Evolutionary conservation across 1,284 basidiomycete genomes (phyloP).

Genomic region (Serendipita sp.): DNA sequence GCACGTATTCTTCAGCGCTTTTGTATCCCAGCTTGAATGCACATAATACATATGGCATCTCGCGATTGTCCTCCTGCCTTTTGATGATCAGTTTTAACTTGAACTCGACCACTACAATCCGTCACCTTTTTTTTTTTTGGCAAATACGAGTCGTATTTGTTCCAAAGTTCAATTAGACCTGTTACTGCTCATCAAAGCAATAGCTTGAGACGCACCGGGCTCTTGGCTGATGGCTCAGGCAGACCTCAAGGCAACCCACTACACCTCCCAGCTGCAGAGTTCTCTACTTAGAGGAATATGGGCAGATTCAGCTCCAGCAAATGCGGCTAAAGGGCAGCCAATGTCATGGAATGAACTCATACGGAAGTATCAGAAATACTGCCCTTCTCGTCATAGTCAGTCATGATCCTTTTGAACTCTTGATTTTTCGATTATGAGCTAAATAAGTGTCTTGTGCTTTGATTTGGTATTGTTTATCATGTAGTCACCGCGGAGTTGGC

Average conservation of each 20-base stretch:
- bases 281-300: slow-evolving; percentile 57
- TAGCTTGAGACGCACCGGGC: background rate
- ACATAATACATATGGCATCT: background rate
- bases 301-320: slow-evolving; percentile 45
- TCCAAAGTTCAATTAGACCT: background rate
- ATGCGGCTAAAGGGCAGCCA: slow-evolving; percentile 37
- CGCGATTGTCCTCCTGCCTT: background rate
- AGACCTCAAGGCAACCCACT: slow-evolving; percentile 49
- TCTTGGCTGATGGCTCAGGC: slow-evolving; percentile 18
- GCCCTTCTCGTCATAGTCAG: slow-evolving; percentile 27
- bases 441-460: background rate
- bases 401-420: background rate
- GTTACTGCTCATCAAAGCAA: background rate
- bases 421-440: background rate
- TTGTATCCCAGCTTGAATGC: background rate
- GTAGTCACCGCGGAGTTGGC: slow-evolving; percentile 26
- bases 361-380: slow-evolving; percentile 82
- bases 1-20: background rate
- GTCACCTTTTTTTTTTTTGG: background rate
- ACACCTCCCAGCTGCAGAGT: slow-evolving; percentile 55
- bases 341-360: slow-evolving; percentile 70
- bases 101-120: background rate
- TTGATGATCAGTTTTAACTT: background rate
- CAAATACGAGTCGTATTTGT: background rate
- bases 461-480: slow-evolving; percentile 24